Evolutionary conservation across 768 basidiomycete species (phyloP), one percentile per base, ranked within the genome.

Genomic region (Lactarius sp.): DNA sequence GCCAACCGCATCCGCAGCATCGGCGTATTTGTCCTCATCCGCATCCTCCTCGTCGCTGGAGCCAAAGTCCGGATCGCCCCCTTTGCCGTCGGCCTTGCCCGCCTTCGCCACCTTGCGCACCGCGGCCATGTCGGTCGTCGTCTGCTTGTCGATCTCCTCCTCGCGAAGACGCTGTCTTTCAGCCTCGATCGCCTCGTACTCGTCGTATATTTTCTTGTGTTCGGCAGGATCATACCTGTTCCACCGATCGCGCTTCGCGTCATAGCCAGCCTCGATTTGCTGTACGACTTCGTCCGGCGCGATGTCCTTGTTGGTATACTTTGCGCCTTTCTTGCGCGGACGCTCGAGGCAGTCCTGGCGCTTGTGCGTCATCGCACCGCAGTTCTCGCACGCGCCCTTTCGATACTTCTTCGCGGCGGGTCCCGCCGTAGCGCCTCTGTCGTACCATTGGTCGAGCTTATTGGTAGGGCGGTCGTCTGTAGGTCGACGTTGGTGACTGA

Each of bases 341-440:
- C 97, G 87, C 75, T 99, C 97, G 52, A 98, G 81, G 75, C 97
- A 99, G 73, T 99, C 97, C 71, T 83, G 79, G 64, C 80, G 83
- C 74, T 90, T 88, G 78, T 99, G 97, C 0, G 94, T 92, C 82
- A 98, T 88, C 18, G 97, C 91, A 62, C 97, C 97, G 68, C 97
- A 99, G 72, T 99, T 99, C 78, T 98, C 95, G 78, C 97, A 99
- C 34, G 97, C 97, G 39, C 97, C 97, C 73, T 96, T 95, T 67
- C 97, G 85, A 73, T 89, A 99, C 75, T 98, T 98, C 74, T 94
- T 97, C 34, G 96, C 92, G 3, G 93, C 93, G 1, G 94, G 94
- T 12, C 92, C 94, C 0, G 88, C 84, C 67, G 84, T 88, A 16
- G 80, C 81, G 14, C 92, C 92, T 67, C 96, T 83, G 75, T 93